Conservation (phyloP, 139 green algal genomes). For the Micractinium sp. region DNA sequence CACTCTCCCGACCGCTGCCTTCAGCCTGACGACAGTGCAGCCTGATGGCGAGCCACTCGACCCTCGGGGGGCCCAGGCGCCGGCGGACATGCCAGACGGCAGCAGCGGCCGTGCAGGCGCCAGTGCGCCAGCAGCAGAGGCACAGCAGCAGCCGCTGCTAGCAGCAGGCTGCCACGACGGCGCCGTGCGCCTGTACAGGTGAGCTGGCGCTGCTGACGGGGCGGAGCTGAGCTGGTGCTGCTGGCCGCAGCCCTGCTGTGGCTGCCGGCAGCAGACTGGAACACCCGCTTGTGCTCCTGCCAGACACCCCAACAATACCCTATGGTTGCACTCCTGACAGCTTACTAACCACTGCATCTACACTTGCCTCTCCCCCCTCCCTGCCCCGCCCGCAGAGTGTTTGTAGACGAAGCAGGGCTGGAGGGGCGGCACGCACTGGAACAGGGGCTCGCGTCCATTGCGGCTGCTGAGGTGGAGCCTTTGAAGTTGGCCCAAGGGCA, state of each 20-base stretch:
- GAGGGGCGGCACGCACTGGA: background rate
- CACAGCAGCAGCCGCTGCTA: constrained; percentile 8
- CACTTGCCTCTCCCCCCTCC: background rate
- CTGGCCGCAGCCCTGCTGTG: background rate
- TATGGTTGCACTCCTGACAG: background rate
- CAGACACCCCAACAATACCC: background rate
- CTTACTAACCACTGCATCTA: background rate
- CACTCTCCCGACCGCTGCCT: background rate
- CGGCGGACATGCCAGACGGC: background rate
- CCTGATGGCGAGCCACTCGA: background rate
- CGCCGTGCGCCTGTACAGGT: constrained; percentile 17
- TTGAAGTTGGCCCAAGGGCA: background rate
- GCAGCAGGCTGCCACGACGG: constrained; percentile 22
- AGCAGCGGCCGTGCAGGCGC: background rate
- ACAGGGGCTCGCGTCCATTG: background rate
- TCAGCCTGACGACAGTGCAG: constrained; percentile 32
- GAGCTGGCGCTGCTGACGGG: background rate
- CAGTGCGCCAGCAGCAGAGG: background rate
- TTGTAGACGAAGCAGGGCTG: constrained; percentile 8
- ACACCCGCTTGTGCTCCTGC: no score
- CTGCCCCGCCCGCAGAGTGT: background rate
- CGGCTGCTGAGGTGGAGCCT: background rate
- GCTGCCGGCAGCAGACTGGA: background rate
- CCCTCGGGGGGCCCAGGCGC: background rate
- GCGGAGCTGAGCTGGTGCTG: no score